These are phyloP conservation scores for Oleoguttula mirabilis DNA, from an alignment of 495 filamentous ascomycete species.

Conservation along the genomic window DNA sequence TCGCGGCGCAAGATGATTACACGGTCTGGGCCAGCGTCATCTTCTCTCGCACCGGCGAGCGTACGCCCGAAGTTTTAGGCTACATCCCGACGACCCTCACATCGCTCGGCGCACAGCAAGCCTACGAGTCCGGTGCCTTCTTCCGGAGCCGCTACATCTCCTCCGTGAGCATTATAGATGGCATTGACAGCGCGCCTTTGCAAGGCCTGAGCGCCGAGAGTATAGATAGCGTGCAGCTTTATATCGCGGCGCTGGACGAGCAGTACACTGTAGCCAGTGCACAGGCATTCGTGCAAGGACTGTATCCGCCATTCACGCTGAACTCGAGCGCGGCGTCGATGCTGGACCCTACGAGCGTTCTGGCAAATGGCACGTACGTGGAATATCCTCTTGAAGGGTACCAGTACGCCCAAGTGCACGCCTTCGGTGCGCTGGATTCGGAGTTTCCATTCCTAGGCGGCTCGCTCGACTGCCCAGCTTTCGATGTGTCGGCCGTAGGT, in stretches of 20 bases:
- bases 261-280: conserved; percentile 47
- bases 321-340: conserved; percentile 31
- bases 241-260: conserved; percentile 36
- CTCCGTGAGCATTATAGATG: conserved; percentile 3
- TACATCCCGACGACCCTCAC: conserved; percentile 44
- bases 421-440: conserved; percentile 38
- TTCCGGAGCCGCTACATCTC: conserved; percentile 23
- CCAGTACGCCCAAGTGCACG: conserved; percentile 56
- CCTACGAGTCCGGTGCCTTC: conserved; percentile 44
- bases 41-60: conserved; percentile 64
- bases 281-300: conserved; percentile 64
- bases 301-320: conserved; percentile 56
- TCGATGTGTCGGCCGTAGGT: conserved; percentile 29
- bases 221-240: conserved; percentile 38
- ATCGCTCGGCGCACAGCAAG: conserved; percentile 53
- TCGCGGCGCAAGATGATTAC: conserved; percentile 1
- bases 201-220: conserved; percentile 32
- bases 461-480: conserved; percentile 40
- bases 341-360: conserved; percentile 27
- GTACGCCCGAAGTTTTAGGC: conserved; percentile 45
- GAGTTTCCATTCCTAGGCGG: conserved; percentile 48
- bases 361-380: conserved; percentile 46
- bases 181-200: conserved; percentile 27
- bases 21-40: conserved; percentile 37
- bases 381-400: conserved; percentile 56